These are phyloP conservation scores for Neurospora sp. DNA, from an alignment of 495 filamentous ascomycete species.

Conservation along the genomic window DNA sequence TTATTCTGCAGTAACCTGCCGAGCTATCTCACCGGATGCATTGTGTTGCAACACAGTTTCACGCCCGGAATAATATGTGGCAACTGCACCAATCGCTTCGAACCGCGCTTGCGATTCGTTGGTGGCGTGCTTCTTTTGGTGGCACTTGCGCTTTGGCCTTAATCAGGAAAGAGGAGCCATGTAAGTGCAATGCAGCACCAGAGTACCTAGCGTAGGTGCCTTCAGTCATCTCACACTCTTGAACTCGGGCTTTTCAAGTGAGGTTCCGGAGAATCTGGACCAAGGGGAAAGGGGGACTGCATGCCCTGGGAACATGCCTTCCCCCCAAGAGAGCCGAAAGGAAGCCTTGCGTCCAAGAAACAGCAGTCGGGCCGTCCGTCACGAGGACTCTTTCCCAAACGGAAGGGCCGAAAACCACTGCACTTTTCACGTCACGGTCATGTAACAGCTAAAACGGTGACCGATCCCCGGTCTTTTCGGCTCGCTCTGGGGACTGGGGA, in stretches of 20 bases:
- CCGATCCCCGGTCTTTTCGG: not conserved
- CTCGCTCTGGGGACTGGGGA: not conserved
- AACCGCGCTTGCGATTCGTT: not conserved
- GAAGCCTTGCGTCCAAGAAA: not conserved
- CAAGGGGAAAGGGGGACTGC: not conserved
- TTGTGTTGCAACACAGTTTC: not conserved
- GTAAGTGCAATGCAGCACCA: not conserved
- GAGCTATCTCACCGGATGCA: not conserved
- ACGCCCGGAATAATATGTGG: not conserved
- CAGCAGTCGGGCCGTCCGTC: not conserved
- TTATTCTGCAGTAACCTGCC: not conserved
- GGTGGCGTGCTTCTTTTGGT: not conserved
- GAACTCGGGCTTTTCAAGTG: not conserved
- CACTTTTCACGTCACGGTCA: not conserved
- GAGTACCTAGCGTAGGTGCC: not conserved
- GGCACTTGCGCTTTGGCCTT: not conserved
- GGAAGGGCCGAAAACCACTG: not conserved
- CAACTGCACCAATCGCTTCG: not conserved
- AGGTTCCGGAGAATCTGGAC: not conserved
- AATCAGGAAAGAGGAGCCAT: not conserved
- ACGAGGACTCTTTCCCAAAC: not conserved
- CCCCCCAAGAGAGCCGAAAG: not conserved
- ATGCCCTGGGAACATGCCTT: not conserved
- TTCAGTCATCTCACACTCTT: not conserved
- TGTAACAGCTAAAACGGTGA: not conserved